Conservation (phyloP, 2,329 filamentous ascomycete species). For the Venturia carpophila region DNA sequence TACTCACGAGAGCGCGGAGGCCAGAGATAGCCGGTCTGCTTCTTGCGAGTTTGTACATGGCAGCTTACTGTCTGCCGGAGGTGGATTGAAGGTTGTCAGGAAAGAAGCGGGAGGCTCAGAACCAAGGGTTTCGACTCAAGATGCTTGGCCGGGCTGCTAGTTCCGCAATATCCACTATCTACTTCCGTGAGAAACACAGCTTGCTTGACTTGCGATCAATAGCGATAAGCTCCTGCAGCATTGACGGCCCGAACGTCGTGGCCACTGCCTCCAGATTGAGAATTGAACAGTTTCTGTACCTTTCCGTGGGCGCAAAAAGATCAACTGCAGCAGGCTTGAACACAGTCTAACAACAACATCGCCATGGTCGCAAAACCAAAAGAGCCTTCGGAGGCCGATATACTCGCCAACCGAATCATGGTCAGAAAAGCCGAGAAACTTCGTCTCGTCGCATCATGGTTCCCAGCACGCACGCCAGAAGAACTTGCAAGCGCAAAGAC, state of each 20-base stretch:
- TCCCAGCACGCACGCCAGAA: conserved; percentile 40
- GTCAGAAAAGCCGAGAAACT: conserved; percentile 48
- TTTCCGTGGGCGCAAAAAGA: not conserved
- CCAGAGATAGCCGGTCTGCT: conserved; percentile 73
- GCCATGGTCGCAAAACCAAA: conserved; percentile 12
- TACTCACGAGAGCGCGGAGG: conserved; percentile 44
- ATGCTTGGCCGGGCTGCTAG: conserved; percentile 1
- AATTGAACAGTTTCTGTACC: not conserved
- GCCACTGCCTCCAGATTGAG: too few relatives aligned
- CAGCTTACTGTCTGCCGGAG: not conserved
- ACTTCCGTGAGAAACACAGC: not conserved
- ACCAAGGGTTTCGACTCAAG: not conserved
- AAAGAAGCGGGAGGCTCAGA: not conserved
- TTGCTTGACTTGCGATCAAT: not conserved
- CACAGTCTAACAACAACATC: not conserved
- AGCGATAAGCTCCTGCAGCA: not conserved
- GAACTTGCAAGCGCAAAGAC: conserved; percentile 34
- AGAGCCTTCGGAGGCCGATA: conserved; percentile 39
- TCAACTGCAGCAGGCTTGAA: not conserved
- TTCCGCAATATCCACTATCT: not conserved
- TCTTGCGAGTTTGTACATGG: conserved; percentile 83
- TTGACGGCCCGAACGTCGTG: not conserved
- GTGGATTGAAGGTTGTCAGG: not conserved
- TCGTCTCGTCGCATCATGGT: conserved; percentile 48
- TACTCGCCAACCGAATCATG: conserved; percentile 48